phyloP scores from a whole-genome alignment of 2,329 filamentous ascomycete species.

The Botrytis pseudocinerea region DNA sequence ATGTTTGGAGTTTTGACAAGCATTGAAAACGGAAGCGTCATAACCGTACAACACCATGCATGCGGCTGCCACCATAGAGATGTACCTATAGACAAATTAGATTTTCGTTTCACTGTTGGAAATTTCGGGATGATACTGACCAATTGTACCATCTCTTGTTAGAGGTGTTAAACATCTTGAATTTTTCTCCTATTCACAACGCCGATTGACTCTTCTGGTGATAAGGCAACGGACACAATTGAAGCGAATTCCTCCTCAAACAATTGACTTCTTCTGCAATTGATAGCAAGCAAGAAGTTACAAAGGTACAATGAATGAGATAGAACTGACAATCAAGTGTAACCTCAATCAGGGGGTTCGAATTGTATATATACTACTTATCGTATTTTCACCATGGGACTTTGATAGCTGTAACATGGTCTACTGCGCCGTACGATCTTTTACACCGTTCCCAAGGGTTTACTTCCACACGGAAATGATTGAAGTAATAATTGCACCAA shows the following conservation, averaged over 20 bases:
- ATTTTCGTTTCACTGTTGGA: neutral
- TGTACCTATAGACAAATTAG: conserved; percentile 52
- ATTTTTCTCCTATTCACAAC: neutral
- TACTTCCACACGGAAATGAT: conserved; percentile 19
- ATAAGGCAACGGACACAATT: neutral
- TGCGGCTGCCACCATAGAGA: conserved; percentile 66
- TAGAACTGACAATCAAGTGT: neutral
- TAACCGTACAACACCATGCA: conserved; percentile 79
- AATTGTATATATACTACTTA: conserved; percentile 8
- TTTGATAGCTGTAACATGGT: conserved; percentile 1
- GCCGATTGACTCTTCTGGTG: neutral
- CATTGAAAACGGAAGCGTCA: conserved; percentile 73
- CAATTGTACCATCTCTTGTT: conserved; percentile 24
- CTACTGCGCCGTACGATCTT: conserved; percentile 10
- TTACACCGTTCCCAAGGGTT: neutral
- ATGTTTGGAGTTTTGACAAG: conserved; percentile 65
- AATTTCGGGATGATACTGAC: neutral
- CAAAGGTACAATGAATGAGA: neutral
- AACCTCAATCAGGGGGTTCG: neutral
- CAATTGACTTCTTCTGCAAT: neutral
- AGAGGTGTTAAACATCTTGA: conserved; percentile 18
- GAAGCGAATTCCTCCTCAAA: neutral
- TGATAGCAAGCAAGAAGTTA: neutral
- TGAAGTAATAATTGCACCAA: conserved; percentile 21
- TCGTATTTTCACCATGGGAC: neutral